Percentiles rank a stretch among this genome's conserved stretches.
phyloP scores from a whole-genome alignment of 1,284 basidiomycete genomes.

The Rhizoctonia solani region DNA sequence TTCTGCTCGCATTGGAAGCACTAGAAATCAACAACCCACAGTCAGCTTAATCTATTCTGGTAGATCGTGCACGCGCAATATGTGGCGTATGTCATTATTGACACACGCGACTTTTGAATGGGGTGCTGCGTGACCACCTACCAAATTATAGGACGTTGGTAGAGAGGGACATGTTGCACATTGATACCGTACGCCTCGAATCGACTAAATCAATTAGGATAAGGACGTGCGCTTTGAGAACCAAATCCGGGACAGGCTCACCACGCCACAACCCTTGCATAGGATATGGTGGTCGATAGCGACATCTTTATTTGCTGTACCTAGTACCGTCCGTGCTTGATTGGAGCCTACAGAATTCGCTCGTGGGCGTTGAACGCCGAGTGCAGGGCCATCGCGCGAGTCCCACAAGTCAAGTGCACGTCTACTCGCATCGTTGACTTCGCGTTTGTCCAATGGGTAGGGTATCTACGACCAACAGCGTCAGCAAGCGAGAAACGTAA shows the following conservation, averaged over 20 bases:
- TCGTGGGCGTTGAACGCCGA: slow-evolving; percentile 41
- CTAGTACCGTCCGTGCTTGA: slow-evolving; percentile 67
- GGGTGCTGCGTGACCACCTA: too few relatives aligned
- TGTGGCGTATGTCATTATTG: too few relatives aligned
- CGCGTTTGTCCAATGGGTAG: slow-evolving; percentile 70
- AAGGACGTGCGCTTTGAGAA: too few relatives aligned
- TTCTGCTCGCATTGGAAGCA: slow-evolving; percentile 76
- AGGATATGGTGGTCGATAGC: slow-evolving; percentile 57
- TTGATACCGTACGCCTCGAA: slow-evolving; percentile 72
- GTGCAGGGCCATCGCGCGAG: slow-evolving; percentile 66
- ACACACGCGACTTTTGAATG: too few relatives aligned
- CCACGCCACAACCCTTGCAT: slow-evolving; percentile 57
- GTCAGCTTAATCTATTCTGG: neutral
- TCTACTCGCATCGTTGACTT: slow-evolving; percentile 74
- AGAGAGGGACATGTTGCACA: slow-evolving; percentile 74
- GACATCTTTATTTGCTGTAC: slow-evolving; percentile 45
- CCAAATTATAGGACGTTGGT: slow-evolving; percentile 65
- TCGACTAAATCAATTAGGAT: slow-evolving; percentile 59
- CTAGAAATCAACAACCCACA: slow-evolving; percentile 48
- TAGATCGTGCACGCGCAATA: too few relatives aligned
- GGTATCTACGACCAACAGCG: slow-evolving; percentile 63
- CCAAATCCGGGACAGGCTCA: slow-evolving; percentile 3
- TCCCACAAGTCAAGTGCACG: slow-evolving; percentile 77
- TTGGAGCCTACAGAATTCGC: slow-evolving; percentile 63
- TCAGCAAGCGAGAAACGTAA: slow-evolving; percentile 3